Percentiles rank a stretch among this genome's conserved stretches.
Conservation (phyloP, 2,329 filamentous ascomycete genomes). For the Neodidymelliopsis sp. region DNA sequence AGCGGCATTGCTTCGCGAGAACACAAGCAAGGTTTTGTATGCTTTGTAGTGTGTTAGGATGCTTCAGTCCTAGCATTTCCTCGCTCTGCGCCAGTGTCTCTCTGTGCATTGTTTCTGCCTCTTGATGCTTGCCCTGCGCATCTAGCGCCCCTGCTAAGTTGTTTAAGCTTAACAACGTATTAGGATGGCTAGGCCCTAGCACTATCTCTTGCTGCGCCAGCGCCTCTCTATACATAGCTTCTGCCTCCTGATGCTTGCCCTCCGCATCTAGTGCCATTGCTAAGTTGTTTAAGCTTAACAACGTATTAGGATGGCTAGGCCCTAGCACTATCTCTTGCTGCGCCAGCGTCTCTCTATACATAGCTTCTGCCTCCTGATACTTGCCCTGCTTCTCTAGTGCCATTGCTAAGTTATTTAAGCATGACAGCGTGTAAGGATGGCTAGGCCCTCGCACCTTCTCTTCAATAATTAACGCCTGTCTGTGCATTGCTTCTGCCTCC, state of each 20-base stretch:
- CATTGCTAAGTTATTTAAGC: background rate
- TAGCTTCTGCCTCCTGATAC: background rate
- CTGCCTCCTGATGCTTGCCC: constrained; percentile 5
- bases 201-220: background rate
- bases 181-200: background rate
- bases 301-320: constrained; percentile 18
- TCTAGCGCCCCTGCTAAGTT: background rate
- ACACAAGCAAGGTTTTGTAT: constrained; percentile 5
- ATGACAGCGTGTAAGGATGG: constrained; percentile 1
- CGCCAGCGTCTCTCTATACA: constrained; percentile 9
- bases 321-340: constrained; percentile 12
- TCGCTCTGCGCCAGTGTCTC: background rate
- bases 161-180: background rate
- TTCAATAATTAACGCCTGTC: background rate
- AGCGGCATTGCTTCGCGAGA: background rate
- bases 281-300: constrained; percentile 14
- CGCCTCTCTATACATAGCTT: background rate
- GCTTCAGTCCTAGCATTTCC: constrained; percentile 8
- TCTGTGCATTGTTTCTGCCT: background rate
- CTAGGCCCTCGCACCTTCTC: background rate
- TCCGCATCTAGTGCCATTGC: background rate
- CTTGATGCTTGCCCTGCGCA: constrained; percentile 1
- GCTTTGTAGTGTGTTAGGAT: constrained; percentile 3
- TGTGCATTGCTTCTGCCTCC: constrained; percentile 1
- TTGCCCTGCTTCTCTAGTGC: background rate